phyloP scores from a whole-genome alignment of 257 asterid species.

The Lycium barbarum region DNA sequence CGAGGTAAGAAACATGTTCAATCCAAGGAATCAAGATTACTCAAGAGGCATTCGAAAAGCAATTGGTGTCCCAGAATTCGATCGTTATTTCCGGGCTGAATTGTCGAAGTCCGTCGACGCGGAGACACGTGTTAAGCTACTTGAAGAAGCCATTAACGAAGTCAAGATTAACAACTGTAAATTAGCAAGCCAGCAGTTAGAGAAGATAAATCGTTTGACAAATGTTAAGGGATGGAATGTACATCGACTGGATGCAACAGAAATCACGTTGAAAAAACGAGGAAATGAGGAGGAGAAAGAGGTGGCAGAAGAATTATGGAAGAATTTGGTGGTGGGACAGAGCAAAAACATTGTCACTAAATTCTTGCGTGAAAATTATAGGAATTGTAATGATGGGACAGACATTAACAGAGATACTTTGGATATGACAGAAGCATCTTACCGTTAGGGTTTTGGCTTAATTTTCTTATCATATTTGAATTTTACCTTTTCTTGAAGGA shows the following conservation, averaged over 20 bases:
- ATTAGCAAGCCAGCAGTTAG: slow-evolving; percentile 28
- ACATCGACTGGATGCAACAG: slow-evolving; percentile 36
- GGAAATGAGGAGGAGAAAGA: background rate
- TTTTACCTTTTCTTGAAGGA: no score
- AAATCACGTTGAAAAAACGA: slow-evolving; percentile 4
- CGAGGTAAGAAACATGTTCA: slow-evolving; percentile 28
- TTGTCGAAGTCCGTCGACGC: background rate
- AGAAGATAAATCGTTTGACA: slow-evolving; percentile 30
- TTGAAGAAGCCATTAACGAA: slow-evolving; percentile 16
- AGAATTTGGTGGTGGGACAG: slow-evolving; percentile 16
- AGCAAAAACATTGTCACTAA: background rate
- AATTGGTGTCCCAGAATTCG: slow-evolving; percentile 30
- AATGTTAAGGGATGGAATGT: slow-evolving; percentile 30
- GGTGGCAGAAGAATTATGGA: slow-evolving; percentile 16
- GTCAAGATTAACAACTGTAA: slow-evolving; percentile 29
- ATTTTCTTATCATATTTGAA: no score
- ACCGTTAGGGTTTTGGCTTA: no score
- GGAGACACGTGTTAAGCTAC: slow-evolving; percentile 17
- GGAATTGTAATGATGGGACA: background rate
- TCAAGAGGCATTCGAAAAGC: slow-evolving; percentile 26
- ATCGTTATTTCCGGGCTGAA: slow-evolving; percentile 29
- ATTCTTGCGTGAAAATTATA: background rate
- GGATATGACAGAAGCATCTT: background rate
- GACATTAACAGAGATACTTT: background rate
- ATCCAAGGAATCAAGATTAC: slow-evolving; percentile 19